These are phyloP conservation scores for Diaporthe amygdali DNA, from an alignment of 2,329 filamentous ascomycete species.

Conservation along the genomic window DNA sequence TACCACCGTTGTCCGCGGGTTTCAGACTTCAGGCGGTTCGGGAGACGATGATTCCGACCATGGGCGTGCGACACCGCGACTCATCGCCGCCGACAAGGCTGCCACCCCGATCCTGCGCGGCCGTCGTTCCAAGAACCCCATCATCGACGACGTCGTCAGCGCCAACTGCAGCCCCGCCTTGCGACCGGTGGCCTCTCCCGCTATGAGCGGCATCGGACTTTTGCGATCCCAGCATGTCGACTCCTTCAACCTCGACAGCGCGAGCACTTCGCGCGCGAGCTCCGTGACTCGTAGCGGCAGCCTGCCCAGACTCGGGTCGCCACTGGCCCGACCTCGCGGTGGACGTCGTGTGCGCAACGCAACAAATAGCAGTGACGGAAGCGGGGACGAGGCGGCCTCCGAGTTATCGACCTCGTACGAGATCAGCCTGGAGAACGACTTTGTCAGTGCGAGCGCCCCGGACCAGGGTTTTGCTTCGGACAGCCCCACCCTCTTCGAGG, in stretches of 20 bases:
- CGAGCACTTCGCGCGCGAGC: constrained; percentile 49
- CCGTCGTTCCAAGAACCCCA: constrained; percentile 43
- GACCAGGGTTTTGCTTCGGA: constrained; percentile 36
- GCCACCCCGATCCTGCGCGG: constrained; percentile 40
- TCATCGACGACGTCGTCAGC: constrained; percentile 63
- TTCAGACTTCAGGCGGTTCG: constrained; percentile 58
- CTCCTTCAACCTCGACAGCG: constrained; percentile 68
- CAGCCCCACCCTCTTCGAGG: constrained; percentile 40
- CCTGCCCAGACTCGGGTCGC: constrained; percentile 41
- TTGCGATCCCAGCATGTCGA: constrained; percentile 79
- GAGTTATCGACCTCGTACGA: constrained; percentile 82
- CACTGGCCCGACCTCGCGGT: constrained; percentile 30
- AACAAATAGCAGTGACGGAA: constrained; percentile 57
- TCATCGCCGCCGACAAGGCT: constrained; percentile 29
- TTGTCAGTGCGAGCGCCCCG: constrained; percentile 70
- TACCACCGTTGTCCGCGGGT: constrained; percentile 59
- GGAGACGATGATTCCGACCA: constrained; percentile 64
- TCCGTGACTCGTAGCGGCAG: constrained; percentile 61
- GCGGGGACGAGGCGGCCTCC: constrained; percentile 71
- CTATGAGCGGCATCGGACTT: constrained; percentile 77
- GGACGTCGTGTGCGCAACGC: constrained; percentile 35
- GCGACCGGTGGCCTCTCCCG: constrained; percentile 55
- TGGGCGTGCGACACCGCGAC: constrained; percentile 34
- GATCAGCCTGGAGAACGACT: constrained; percentile 83
- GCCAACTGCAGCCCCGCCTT: constrained; percentile 68